Conservation (phyloP, 2,329 filamentous ascomycete species). For the Fusarium beomiforme region DNA sequence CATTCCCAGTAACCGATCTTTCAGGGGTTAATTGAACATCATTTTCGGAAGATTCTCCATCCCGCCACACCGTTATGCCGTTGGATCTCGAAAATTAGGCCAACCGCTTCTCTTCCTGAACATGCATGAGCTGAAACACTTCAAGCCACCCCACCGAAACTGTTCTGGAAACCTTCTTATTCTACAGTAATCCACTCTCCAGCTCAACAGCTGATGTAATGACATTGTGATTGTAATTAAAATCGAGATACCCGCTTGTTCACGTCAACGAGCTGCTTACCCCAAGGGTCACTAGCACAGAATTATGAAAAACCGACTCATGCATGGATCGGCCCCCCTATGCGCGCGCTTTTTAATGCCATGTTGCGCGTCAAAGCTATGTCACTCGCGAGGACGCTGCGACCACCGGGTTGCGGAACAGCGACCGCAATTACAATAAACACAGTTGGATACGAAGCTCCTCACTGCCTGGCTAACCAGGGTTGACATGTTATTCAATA, state of each 20-base stretch:
- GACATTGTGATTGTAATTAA: background rate
- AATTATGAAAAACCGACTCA: background rate
- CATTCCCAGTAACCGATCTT: background rate
- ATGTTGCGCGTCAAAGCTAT: constrained; percentile 13
- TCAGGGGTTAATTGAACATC: constrained; percentile 2
- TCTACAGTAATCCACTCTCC: constrained; percentile 28
- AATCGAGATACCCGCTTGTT: constrained; percentile 5
- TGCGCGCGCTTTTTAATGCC: constrained; percentile 7
- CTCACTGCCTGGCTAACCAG: constrained; percentile 28
- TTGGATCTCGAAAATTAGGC: constrained; percentile 34
- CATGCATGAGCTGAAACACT: constrained; percentile 39
- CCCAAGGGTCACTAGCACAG: background rate
- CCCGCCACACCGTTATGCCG: constrained; percentile 33
- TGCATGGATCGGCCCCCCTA: constrained; percentile 1
- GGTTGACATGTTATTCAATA: constrained; percentile 1
- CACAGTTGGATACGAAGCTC: constrained; percentile 26
- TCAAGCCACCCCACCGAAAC: constrained; percentile 33
- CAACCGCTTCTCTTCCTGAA: constrained; percentile 33
- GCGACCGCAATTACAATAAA: constrained; percentile 27
- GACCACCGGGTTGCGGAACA: constrained; percentile 29
- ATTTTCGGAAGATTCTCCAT: constrained; percentile 38
- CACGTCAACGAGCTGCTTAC: background rate
- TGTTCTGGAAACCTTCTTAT: constrained; percentile 45
- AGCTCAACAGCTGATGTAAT: constrained; percentile 22
- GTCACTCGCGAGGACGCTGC: constrained; percentile 32